Base-by-base conservation (phyloP, 352 stramenopile genomes). In the Globisporangium mamillatum region DNA sequence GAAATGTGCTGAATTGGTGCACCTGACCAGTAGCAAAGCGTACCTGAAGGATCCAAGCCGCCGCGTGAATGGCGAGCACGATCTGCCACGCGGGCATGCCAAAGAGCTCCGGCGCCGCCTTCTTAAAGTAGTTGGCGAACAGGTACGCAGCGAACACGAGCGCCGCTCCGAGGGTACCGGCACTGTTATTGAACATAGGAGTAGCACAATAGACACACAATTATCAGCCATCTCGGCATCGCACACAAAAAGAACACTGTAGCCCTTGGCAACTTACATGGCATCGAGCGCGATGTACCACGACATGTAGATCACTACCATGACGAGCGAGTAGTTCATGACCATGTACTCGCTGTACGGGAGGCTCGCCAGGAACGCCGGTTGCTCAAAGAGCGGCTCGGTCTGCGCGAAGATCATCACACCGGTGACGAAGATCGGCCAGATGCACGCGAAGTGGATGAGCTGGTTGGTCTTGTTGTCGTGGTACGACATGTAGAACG, bases 401-500 rank as follows among this genome's bases (percentile, higher is more conserved):
- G 75, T 75, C 56, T 72, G 67, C 53, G 74, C 70, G 38, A 87
- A 50, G 67, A 90, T 77, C 60, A 77, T 72, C 16, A 83, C 50
- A 50, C 75, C 80, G 1, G 82, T 76, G 63, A 81, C 71, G 48
- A 91, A 71, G 38, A 91, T 88, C 22, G 77, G 80, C 77, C 79
- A 89, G 57, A 91, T 86, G 69, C 79, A 91, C 1, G 76, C 62
- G 22, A 91, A 75, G 66, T 91, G 83, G 66, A 91, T 84, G 65
- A 65, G 73, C 73, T 89, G 75, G 75, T 91, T 91, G 54, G 75
- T 75, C 24, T 61, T 66, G 68, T 91, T 82, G 71, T 76, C 62
- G 68, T 91, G 81, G 73, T 89, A 91, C 22, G 76, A 84, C 62
- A 83, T 75, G 76, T 89, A 89, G 75, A 88, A 86, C n/a, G 66